These are phyloP conservation scores for Malassezia psittaci DNA, from an alignment of 1,284 basidiomycete genomes.

Conservation along the genomic window DNA sequence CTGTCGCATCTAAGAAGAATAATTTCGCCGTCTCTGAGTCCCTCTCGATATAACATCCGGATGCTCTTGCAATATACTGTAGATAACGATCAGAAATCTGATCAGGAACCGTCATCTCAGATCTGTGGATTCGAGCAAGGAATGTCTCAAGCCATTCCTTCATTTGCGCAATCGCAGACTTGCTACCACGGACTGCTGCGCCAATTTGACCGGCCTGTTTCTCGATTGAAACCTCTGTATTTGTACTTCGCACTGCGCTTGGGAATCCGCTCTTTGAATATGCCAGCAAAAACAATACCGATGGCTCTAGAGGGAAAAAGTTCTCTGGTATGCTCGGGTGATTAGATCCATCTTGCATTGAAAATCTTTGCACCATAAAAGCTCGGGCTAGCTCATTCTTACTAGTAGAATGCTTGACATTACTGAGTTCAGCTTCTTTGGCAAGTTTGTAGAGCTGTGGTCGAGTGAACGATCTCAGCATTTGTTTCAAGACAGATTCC, in stretches of 20 bases:
- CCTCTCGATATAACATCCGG: slow-evolving; percentile 4
- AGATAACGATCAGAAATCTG: background rate
- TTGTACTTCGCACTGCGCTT: background rate
- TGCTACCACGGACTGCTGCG: slow-evolving; percentile 1
- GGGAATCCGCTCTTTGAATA: background rate
- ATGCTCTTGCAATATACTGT: background rate
- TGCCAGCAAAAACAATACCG: slow-evolving; percentile 8
- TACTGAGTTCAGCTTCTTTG: background rate
- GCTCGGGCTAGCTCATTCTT: slow-evolving; percentile 7
- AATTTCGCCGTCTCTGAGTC: background rate
- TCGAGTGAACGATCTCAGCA: slow-evolving; percentile 12
- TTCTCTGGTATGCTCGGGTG: no score
- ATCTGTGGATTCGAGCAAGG: background rate
- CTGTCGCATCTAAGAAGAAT: background rate
- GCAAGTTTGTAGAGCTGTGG: slow-evolving; percentile 13
- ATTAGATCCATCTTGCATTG: background rate
- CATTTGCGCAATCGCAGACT: background rate
- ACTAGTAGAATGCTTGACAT: background rate
- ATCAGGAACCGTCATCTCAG: background rate
- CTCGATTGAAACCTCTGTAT: background rate
- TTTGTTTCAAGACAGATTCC: background rate
- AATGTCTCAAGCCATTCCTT: slow-evolving; percentile 4
- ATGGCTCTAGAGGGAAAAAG: slow-evolving; percentile 3
- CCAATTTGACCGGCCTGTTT: background rate
- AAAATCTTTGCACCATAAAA: slow-evolving; percentile 10